phyloP scores from a whole-genome alignment of 2,329 filamentous ascomycete species.

The Fusarium sambucinum region DNA sequence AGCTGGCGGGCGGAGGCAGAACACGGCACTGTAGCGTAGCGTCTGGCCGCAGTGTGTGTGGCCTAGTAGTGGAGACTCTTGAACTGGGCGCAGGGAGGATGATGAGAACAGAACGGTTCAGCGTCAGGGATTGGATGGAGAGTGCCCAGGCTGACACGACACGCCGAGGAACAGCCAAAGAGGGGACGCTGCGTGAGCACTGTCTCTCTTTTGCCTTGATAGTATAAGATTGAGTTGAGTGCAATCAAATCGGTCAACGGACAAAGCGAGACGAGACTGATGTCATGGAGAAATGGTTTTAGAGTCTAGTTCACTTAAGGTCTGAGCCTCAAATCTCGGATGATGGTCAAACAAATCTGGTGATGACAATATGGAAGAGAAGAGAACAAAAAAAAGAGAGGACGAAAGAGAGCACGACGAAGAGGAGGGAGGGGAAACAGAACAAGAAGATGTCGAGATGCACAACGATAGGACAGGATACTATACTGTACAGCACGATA shows the following conservation, averaged over 20 bases:
- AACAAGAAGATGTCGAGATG: conserved; percentile 10
- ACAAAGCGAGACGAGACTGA: conserved; percentile 32
- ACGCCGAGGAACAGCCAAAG: conserved; percentile 25
- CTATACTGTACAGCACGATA: conserved; percentile 17
- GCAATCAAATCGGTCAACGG: conserved; percentile 25
- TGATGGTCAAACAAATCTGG: neutral
- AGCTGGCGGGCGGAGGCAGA: conserved; percentile 35
- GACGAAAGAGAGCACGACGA: neutral
- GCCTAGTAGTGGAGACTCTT: conserved; percentile 38
- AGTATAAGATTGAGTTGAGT: conserved; percentile 19
- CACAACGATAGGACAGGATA: conserved; percentile 12
- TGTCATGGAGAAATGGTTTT: conserved; percentile 16
- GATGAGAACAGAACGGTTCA: conserved; percentile 30
- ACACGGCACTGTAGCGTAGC: conserved; percentile 13
- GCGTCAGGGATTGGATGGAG: conserved; percentile 50
- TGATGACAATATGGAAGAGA: neutral
- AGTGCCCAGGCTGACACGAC: conserved; percentile 52
- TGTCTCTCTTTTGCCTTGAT: conserved; percentile 30
- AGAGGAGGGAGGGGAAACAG: conserved; percentile 18
- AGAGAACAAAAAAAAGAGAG: neutral
- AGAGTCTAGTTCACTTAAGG: neutral
- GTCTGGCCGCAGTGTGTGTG: conserved; percentile 41
- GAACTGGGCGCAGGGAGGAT: conserved; percentile 45
- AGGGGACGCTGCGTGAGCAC: conserved; percentile 23
- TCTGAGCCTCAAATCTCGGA: neutral